These are phyloP conservation scores for Asterochloris erici DNA, from an alignment of 139 green algal genomes.

Conservation along the genomic window DNA sequence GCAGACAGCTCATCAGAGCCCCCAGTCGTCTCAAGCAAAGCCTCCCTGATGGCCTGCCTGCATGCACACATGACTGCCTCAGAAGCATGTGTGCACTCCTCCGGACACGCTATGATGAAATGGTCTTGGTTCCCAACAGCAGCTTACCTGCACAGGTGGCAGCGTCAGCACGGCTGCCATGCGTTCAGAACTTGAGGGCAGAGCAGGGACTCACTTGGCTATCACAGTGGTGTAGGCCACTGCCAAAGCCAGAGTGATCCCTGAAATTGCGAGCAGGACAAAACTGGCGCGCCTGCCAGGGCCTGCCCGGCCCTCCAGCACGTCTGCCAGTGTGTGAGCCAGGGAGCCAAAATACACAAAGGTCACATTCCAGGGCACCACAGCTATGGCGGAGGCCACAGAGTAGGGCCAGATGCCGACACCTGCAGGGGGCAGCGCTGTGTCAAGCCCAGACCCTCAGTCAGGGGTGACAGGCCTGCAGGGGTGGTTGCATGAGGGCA, in stretches of 20 bases:
- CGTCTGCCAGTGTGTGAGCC: slow-evolving; percentile 48
- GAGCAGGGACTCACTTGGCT: slow-evolving; percentile 14
- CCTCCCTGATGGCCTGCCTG: no score
- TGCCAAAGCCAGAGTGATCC: slow-evolving; percentile 29
- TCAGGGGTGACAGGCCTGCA: no score
- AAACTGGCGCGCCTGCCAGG: slow-evolving; percentile 24
- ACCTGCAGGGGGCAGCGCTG: not conserved
- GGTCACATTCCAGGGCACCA: slow-evolving; percentile 53
- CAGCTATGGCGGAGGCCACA: slow-evolving; percentile 33
- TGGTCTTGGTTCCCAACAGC: not conserved
- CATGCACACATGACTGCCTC: no score
- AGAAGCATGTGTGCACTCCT: no score
- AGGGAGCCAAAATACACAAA: slow-evolving; percentile 77
- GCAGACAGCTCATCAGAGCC: no score
- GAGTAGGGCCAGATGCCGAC: slow-evolving; percentile 41
- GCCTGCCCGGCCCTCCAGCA: slow-evolving; percentile 35
- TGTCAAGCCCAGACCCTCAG: no score
- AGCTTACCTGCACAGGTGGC: not conserved
- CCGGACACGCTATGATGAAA: no score
- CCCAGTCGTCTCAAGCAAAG: no score
- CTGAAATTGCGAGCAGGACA: slow-evolving; percentile 18
- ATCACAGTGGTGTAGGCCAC: slow-evolving; percentile 56
- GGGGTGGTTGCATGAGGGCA: no score
- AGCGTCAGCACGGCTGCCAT: not conserved
- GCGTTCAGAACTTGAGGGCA: not conserved